Conservation (phyloP, 2,329 filamentous ascomycete genomes). For the Bipolaris gigantea region DNA sequence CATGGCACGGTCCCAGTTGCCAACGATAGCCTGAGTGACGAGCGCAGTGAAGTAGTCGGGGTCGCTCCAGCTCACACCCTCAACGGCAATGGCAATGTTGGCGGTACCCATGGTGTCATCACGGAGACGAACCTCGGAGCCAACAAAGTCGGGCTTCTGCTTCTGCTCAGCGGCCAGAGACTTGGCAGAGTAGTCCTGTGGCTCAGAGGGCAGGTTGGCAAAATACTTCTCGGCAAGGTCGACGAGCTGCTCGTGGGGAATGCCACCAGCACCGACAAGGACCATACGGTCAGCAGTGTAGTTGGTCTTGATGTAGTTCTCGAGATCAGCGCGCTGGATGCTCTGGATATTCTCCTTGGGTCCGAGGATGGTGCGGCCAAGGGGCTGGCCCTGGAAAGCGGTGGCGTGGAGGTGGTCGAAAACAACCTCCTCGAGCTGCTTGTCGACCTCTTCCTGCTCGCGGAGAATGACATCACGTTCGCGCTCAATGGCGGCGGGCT, state of each 20-base stretch:
- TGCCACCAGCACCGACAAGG: constrained; percentile 89
- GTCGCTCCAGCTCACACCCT: constrained; percentile 99
- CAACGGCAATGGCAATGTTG: constrained; percentile 97
- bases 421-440: constrained; percentile 98
- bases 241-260: constrained; percentile 92
- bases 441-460: constrained; percentile 99
- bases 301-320: constrained; percentile 98
- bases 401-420: constrained; percentile 99
- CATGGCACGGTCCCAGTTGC: constrained; percentile 99
- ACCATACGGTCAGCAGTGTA: constrained; percentile 99
- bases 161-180: constrained; percentile 73
- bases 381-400: constrained; percentile 92
- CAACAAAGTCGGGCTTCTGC: constrained; percentile 90
- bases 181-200: constrained; percentile 73
- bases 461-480: constrained; percentile 98
- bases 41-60: constrained; percentile 98
- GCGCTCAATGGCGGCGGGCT: constrained; percentile 87
- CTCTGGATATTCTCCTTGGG: constrained; percentile 97
- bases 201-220: constrained; percentile 72
- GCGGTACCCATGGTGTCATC: constrained; percentile 95
- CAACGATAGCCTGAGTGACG: constrained; percentile 96
- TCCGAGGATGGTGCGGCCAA: constrained; percentile 96
- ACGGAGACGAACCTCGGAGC: constrained; percentile 91
- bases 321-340: constrained; percentile 88
- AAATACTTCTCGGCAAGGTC: constrained; percentile 98